Conservation (phyloP, 2,329 filamentous ascomycete genomes). For the Fusarium austroafricanum region DNA sequence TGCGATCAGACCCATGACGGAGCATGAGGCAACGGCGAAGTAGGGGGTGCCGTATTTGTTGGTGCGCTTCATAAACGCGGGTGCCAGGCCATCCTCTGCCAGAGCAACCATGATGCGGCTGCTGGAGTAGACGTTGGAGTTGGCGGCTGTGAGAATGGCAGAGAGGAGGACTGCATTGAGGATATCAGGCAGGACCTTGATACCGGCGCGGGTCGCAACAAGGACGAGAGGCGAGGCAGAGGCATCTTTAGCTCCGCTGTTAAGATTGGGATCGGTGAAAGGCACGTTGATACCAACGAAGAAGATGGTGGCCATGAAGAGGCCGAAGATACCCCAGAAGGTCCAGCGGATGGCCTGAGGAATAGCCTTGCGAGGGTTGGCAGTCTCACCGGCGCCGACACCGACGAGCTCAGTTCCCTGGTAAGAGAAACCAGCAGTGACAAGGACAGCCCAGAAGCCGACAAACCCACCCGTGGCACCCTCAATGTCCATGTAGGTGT, state of each 20-base stretch:
- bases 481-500: conserved; percentile 64
- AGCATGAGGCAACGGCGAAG: conserved; percentile 64
- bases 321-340: conserved; percentile 78
- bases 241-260: conserved; percentile 65
- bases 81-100: conserved; percentile 72
- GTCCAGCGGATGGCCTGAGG: conserved; percentile 79
- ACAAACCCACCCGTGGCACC: conserved; percentile 71
- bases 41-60: conserved; percentile 73
- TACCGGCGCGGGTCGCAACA: conserved; percentile 70
- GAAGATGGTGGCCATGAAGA: conserved; percentile 74
- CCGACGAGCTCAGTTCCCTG: conserved; percentile 82
- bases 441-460: conserved; percentile 75
- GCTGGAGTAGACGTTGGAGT: conserved; percentile 80
- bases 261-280: conserved; percentile 66
- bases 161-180: conserved; percentile 84
- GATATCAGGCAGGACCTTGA: conserved; percentile 72
- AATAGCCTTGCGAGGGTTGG: conserved; percentile 77
- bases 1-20: conserved; percentile 70
- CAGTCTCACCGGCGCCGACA: conserved; percentile 81
- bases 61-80: conserved; percentile 67
- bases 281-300: conserved; percentile 79
- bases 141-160: conserved; percentile 81
- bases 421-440: conserved; percentile 76
- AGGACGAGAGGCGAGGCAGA: conserved; percentile 75
- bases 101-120: conserved; percentile 76